Conservation (phyloP, 2,329 filamentous ascomycete species). For the Phialophora expanda region DNA sequence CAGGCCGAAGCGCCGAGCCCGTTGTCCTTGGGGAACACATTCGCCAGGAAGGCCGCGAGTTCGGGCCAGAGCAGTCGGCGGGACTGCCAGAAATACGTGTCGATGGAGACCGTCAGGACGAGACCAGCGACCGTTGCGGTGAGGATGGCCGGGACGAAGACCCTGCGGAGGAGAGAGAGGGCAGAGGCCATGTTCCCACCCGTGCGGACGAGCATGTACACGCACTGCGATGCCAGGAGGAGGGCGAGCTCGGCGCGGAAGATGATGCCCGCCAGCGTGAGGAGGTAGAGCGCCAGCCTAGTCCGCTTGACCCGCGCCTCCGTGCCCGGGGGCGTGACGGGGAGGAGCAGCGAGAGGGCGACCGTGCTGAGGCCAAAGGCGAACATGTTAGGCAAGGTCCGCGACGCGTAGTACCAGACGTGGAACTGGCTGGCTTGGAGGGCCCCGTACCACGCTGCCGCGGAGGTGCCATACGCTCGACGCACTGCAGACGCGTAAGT, state of each 20-base stretch:
- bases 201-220: slow-evolving; percentile 62
- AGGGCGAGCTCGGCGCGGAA: slow-evolving; percentile 91
- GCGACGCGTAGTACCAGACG: slow-evolving; percentile 86
- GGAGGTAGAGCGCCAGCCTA: slow-evolving; percentile 70
- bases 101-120: slow-evolving; percentile 71
- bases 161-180: slow-evolving; percentile 29
- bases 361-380: slow-evolving; percentile 75
- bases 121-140: slow-evolving; percentile 71
- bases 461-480: slow-evolving; percentile 69
- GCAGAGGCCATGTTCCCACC: slow-evolving; percentile 42
- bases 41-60: slow-evolving; percentile 86
- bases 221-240: slow-evolving; percentile 70
- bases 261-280: slow-evolving; percentile 79
- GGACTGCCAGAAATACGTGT: slow-evolving; percentile 91
- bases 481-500: slow-evolving; percentile 68
- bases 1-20: slow-evolving; percentile 69
- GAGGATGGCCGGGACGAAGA: slow-evolving; percentile 69
- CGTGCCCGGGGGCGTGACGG: slow-evolving; percentile 44
- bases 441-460: slow-evolving; percentile 78
- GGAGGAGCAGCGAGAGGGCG: slow-evolving; percentile 56
- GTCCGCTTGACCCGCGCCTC: slow-evolving; percentile 54
- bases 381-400: slow-evolving; percentile 95
- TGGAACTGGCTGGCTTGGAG: slow-evolving; percentile 89
- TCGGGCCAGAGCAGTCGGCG: slow-evolving; percentile 81
- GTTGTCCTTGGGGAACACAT: slow-evolving; percentile 76